These are phyloP conservation scores for Claviceps sp. DNA, from an alignment of 2,329 filamentous ascomycete genomes.

Conservation along the genomic window DNA sequence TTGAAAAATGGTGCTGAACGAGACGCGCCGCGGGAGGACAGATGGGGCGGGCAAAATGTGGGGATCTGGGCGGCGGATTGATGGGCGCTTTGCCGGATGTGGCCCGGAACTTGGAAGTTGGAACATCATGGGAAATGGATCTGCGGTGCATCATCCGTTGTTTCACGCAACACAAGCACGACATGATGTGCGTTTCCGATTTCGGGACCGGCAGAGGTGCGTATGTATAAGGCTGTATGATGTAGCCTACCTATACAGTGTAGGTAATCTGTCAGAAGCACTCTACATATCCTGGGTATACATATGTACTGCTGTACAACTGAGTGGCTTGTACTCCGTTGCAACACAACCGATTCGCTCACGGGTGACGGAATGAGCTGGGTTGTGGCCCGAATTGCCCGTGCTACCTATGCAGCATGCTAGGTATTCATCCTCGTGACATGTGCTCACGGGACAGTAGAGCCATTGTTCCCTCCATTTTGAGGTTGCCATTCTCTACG, in stretches of 20 bases:
- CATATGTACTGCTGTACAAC: too few species aligned
- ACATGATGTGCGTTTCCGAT: too few species aligned
- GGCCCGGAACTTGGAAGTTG: not conserved
- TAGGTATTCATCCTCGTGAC: too few species aligned
- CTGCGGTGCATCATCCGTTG: not conserved
- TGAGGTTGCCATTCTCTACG: not conserved
- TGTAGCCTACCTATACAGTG: too few species aligned
- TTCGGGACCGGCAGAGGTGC: too few species aligned
- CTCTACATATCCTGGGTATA: too few species aligned
- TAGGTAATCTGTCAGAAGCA: too few species aligned
- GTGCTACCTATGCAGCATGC: too few species aligned
- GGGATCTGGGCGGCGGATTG: not conserved
- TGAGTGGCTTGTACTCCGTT: not conserved
- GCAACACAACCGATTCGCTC: not conserved
- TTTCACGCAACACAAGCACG: too few species aligned
- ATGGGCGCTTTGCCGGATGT: not conserved
- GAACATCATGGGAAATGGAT: not conserved
- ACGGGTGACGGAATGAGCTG: too few species aligned
- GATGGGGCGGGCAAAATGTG: not conserved
- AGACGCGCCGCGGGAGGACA: not conserved
- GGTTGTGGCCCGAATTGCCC: too few species aligned
- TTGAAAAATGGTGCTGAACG: not conserved
- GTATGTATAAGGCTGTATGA: too few species aligned
- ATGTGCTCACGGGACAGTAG: not conserved
- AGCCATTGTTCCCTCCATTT: not conserved